These are phyloP conservation scores for Eremothecium coryli DNA, from an alignment of 1,139 yeast genomes.

Conservation along the genomic window DNA sequence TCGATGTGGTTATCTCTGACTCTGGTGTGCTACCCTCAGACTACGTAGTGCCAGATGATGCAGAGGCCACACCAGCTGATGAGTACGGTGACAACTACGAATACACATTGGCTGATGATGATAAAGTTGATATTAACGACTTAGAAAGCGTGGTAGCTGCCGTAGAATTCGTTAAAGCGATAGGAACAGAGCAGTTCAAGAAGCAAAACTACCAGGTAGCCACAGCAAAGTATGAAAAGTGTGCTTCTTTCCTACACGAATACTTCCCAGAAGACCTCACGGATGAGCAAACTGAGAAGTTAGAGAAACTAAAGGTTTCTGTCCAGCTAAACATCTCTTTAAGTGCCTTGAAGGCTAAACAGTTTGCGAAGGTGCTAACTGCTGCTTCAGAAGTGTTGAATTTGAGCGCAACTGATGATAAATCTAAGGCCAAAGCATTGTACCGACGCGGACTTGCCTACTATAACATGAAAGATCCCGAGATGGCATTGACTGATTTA, in stretches of 20 bases:
- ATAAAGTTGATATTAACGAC: conserved; percentile 47
- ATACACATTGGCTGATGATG: conserved; percentile 67
- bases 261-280: conserved; percentile 66
- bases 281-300: conserved; percentile 40
- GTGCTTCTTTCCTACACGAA: conserved; percentile 56
- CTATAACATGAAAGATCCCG: conserved; percentile 56
- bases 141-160: conserved; percentile 62
- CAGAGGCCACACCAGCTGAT: conserved; percentile 38
- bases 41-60: conserved; percentile 40
- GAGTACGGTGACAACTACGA: conserved; percentile 83
- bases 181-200: conserved; percentile 72
- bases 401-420: conserved; percentile 51
- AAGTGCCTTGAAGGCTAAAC: conserved; percentile 57
- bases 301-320: conserved; percentile 50
- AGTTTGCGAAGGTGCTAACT: conserved; percentile 46
- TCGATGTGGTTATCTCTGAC: conserved; percentile 61
- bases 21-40: conserved; percentile 70
- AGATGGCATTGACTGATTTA: conserved; percentile 57
- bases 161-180: conserved; percentile 56
- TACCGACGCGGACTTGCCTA: conserved; percentile 81
- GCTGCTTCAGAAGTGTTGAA: conserved; percentile 62
- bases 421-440: conserved; percentile 71
- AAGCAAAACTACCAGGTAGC: conserved; percentile 50
- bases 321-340: conserved; percentile 65
- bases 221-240: conserved; percentile 60